phyloP scores from a whole-genome alignment of 371 early-diverging fungal genomes.

The Apophysomyces ossiformis region DNA sequence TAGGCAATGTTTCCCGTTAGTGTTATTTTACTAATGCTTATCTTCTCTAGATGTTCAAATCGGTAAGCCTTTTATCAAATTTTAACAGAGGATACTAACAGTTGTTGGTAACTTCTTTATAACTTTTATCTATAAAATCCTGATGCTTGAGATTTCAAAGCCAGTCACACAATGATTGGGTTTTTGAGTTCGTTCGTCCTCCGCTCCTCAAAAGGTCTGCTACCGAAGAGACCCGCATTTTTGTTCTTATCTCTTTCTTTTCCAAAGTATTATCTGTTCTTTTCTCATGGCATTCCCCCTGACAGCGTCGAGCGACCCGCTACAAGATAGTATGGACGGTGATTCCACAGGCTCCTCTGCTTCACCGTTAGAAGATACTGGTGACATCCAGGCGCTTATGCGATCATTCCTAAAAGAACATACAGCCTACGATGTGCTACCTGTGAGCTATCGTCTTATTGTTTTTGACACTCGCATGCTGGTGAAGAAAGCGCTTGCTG shows the following conservation, averaged over 20 bases:
- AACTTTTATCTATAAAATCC: no score
- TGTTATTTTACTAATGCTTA: no score
- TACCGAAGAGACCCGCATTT: neutral
- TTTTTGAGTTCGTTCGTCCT: no score
- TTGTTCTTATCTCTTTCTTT: neutral
- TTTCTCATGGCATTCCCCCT: neutral
- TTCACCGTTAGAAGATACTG: slow-evolving; percentile 15
- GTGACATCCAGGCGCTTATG: slow-evolving; percentile 55
- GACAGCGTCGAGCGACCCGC: neutral
- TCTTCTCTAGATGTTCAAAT: no score
- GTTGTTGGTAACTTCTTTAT: no score
- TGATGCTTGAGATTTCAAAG: no score
- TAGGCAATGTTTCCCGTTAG: no score
- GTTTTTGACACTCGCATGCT: slow-evolving; percentile 90
- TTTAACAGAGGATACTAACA: no score
- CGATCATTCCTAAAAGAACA: slow-evolving; percentile 77
- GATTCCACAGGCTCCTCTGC: slow-evolving; percentile 6
- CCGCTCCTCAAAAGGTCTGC: no score
- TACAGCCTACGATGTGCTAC: slow-evolving; percentile 88
- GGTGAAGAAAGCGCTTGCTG: slow-evolving; percentile 91
- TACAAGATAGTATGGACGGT: slow-evolving; percentile 3
- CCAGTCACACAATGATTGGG: no score
- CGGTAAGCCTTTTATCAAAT: no score
- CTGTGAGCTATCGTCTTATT: slow-evolving; percentile 88
- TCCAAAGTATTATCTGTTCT: neutral